phyloP scores from a whole-genome alignment of 2,329 filamentous ascomycete species.

The Cladophialophora exuberans region DNA sequence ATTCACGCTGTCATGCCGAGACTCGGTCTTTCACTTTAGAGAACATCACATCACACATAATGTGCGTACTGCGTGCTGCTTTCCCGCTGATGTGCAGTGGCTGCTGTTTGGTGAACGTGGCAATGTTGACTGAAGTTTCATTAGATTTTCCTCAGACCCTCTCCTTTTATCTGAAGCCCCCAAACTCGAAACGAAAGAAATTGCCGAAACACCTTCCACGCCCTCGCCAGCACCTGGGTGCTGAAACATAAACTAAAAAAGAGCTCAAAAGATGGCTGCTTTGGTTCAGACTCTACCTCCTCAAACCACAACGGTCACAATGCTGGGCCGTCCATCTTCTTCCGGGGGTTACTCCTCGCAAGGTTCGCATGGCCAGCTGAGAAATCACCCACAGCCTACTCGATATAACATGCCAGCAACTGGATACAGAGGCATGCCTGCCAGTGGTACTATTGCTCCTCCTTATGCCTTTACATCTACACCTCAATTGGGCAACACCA shows the following conservation, averaged over 20 bases:
- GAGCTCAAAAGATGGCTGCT: constrained; percentile 71
- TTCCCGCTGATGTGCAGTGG: no score
- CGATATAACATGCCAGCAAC: constrained; percentile 45
- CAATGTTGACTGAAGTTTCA: constrained; percentile 5
- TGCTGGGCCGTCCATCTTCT: constrained; percentile 72
- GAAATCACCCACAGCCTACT: constrained; percentile 53
- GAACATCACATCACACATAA: constrained; percentile 7
- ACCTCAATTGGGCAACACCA: constrained; percentile 62
- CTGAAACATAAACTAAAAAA: constrained; percentile 3
- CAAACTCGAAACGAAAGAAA: constrained; percentile 7
- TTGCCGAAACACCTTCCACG: constrained; percentile 3
- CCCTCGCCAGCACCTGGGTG: background rate
- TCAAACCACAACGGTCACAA: constrained; percentile 74
- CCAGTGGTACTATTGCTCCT: constrained; percentile 70
- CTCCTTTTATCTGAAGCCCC: constrained; percentile 11
- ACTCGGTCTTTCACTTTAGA: constrained; percentile 7
- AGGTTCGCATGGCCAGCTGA: constrained; percentile 38
- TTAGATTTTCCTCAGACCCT: background rate
- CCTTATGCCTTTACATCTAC: constrained; percentile 76
- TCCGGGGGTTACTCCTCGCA: constrained; percentile 57
- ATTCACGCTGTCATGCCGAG: constrained; percentile 15
- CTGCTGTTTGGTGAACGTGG: background rate
- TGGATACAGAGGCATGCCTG: constrained; percentile 58
- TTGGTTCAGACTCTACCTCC: constrained; percentile 80
- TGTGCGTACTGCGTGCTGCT: constrained; percentile 7